Evolutionary conservation across 1,284 basidiomycete genomes (phyloP).

Genomic region (Boletus mariae): DNA sequence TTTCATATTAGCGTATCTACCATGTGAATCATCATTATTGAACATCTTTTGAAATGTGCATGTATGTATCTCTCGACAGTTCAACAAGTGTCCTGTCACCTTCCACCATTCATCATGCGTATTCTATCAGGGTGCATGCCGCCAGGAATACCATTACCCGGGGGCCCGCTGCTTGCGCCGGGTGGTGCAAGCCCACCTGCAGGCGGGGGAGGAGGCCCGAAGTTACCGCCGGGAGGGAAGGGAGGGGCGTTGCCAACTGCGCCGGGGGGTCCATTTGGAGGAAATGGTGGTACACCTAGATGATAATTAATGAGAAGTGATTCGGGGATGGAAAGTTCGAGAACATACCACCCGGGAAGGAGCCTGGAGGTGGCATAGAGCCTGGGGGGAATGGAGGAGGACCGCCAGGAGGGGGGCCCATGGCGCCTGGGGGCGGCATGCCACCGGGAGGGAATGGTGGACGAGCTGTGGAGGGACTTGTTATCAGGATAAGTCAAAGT

Average conservation of each 20-base stretch:
- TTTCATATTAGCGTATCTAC: background rate
- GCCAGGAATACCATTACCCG: slow-evolving; percentile 37
- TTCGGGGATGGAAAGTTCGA: background rate
- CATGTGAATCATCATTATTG: background rate
- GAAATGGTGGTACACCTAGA: slow-evolving; percentile 56
- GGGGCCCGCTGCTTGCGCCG: slow-evolving; percentile 19
- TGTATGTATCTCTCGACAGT: background rate
- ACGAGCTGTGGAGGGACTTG: slow-evolving; percentile 37
- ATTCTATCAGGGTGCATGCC: slow-evolving; percentile 85
- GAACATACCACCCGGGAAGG: slow-evolving; percentile 41
- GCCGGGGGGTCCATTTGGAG: slow-evolving; percentile 45
- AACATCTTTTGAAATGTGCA: background rate
- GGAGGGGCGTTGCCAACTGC: slow-evolving; percentile 39
- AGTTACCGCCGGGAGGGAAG: slow-evolving; percentile 45
- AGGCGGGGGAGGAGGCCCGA: slow-evolving; percentile 32
- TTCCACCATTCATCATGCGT: slow-evolving; percentile 67
- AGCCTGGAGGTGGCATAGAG: slow-evolving; percentile 36
- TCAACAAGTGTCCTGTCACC: slow-evolving; percentile 10
- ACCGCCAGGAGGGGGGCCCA: slow-evolving; percentile 53
- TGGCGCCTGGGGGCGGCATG: slow-evolving; percentile 49
- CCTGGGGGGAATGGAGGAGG: slow-evolving; percentile 38
- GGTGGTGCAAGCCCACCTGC: slow-evolving; percentile 35
- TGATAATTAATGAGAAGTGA: slow-evolving; percentile 2
- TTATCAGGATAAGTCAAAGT: slow-evolving; percentile 1
- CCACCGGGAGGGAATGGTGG: slow-evolving; percentile 69